phyloP scores from a whole-genome alignment of 192 early-diverging fungal genomes.

The Coemansia sp. region DNA sequence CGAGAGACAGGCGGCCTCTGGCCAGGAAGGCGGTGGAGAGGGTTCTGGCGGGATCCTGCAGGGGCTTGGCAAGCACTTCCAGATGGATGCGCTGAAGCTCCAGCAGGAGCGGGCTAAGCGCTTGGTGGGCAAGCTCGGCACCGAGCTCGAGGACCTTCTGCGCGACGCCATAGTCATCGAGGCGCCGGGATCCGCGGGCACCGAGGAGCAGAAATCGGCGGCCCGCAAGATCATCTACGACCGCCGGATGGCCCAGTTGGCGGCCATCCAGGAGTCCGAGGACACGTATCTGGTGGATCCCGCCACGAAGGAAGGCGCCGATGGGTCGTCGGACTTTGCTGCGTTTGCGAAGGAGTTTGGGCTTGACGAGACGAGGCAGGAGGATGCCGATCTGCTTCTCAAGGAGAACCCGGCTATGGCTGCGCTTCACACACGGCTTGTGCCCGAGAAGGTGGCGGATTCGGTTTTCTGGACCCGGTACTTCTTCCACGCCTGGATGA shows the following conservation, averaged over 20 bases:
- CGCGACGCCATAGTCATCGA: slow-evolving; percentile 54
- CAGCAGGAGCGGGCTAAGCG: slow-evolving; percentile 36
- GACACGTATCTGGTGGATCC: slow-evolving; percentile 43
- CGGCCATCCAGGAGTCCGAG: slow-evolving; percentile 30
- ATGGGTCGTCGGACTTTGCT: slow-evolving; percentile 8
- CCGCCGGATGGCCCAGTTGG: slow-evolving; percentile 47
- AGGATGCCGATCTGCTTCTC: slow-evolving; percentile 13
- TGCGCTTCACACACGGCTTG: slow-evolving; percentile 24
- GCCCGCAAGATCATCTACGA: slow-evolving; percentile 52
- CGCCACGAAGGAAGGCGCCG: neutral
- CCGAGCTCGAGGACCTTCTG: slow-evolving; percentile 43
- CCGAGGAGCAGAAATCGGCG: slow-evolving; percentile 34
- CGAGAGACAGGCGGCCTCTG: neutral
- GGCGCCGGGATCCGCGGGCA: slow-evolving; percentile 34
- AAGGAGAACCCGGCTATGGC: slow-evolving; percentile 16
- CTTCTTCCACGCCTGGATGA: slow-evolving; percentile 41
- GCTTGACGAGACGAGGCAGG: slow-evolving; percentile 7
- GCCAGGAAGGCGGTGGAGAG: neutral
- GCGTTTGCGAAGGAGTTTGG: slow-evolving; percentile 20
- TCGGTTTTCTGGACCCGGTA: slow-evolving; percentile 48
- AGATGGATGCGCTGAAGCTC: slow-evolving; percentile 22
- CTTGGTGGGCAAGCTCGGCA: slow-evolving; percentile 31
- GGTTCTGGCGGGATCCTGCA: slow-evolving; percentile 10
- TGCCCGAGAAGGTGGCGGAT: slow-evolving; percentile 23
- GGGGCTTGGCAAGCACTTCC: slow-evolving; percentile 25